Evolutionary conservation across 768 basidiomycete species (phyloP).

Genomic region (Pulveroboletus sp.): DNA sequence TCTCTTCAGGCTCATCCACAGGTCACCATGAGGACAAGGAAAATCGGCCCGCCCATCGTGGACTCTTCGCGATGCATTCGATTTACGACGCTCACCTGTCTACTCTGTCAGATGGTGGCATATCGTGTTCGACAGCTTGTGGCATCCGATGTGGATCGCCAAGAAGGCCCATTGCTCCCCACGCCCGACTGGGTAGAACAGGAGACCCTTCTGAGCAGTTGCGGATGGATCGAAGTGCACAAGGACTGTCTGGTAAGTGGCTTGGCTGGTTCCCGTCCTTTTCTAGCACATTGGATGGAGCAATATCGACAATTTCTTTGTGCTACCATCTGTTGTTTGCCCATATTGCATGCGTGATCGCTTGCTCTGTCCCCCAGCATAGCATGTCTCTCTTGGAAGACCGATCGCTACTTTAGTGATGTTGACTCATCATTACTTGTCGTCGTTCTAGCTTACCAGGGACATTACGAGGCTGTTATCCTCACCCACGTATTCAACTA

Average conservation of each 20-base stretch:
- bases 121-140: conserved; percentile 69
- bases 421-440: conserved; percentile 15
- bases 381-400: conserved; percentile 4
- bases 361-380: conserved; percentile 7
- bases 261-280: neutral
- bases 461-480: conserved; percentile 26
- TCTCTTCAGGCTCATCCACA: conserved; percentile 58
- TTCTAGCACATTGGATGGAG: neutral
- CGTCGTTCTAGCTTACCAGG: conserved; percentile 23
- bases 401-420: neutral
- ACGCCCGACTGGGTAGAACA: conserved; percentile 74
- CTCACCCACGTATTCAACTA: conserved; percentile 40
- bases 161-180: conserved; percentile 63
- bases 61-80: conserved; percentile 50
- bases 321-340: conserved; percentile 1
- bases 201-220: conserved; percentile 60
- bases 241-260: conserved; percentile 61
- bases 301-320: neutral
- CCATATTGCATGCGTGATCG: neutral
- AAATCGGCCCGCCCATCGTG: conserved; percentile 38
- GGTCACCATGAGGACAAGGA: conserved; percentile 61
- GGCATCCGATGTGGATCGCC: conserved; percentile 51
- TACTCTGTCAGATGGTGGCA: conserved; percentile 56
- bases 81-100: conserved; percentile 62
- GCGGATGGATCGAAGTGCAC: conserved; percentile 72